These are phyloP conservation scores for Apophysomyces elegans DNA, from an alignment of 371 early-diverging fungal species.

Conservation along the genomic window DNA sequence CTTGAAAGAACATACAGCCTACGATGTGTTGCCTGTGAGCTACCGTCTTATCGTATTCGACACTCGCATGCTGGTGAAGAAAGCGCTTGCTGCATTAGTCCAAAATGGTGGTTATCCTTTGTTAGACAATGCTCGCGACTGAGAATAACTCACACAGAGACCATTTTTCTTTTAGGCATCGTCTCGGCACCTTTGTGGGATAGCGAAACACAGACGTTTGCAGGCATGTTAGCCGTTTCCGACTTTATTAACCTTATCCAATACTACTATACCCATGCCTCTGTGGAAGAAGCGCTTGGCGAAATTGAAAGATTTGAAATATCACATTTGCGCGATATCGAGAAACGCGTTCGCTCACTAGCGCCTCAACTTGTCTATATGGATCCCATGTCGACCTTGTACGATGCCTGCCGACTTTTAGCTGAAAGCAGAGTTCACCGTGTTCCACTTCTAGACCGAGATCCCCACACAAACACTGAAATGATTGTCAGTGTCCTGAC, in stretches of 20 bases:
- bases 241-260: conserved; percentile 93
- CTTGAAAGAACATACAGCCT: conserved; percentile 80
- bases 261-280: conserved; percentile 83
- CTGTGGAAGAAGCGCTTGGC: conserved; percentile 77
- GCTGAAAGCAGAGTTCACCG: conserved; percentile 83
- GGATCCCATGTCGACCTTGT: conserved; percentile 84
- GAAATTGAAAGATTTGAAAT: conserved; percentile 88
- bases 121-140: no score
- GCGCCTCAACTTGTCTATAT: conserved; percentile 67
- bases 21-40: conserved; percentile 90
- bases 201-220: conserved; percentile 75
- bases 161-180: conserved; percentile 63
- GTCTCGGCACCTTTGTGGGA: conserved; percentile 95
- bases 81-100: conserved; percentile 88
- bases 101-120: conserved; percentile 76
- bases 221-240: conserved; percentile 92
- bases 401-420: conserved; percentile 79
- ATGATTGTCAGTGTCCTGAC: conserved; percentile 91
- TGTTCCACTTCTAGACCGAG: conserved; percentile 85
- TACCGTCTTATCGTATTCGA: conserved; percentile 92
- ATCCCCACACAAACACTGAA: conserved; percentile 74
- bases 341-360: conserved; percentile 59
- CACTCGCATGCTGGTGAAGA: conserved; percentile 86
- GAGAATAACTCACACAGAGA: background rate
- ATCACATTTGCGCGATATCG: conserved; percentile 68